Conservation (phyloP, 129 eudicot genomes). For the Centella asiatica region DNA sequence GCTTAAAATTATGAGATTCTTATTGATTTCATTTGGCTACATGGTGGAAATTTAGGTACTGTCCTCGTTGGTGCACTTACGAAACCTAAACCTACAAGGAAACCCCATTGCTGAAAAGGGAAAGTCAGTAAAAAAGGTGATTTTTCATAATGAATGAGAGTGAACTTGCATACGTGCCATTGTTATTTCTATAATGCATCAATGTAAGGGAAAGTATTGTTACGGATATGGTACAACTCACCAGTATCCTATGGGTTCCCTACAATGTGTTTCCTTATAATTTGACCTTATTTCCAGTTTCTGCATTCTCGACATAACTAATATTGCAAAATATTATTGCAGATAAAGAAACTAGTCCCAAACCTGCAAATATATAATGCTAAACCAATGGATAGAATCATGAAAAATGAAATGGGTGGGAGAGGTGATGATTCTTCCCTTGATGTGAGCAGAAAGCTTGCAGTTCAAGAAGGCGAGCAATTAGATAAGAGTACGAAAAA, state of each 20-base stretch:
- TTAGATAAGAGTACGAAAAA: constrained; percentile 5
- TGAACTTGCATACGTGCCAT: background rate
- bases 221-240: too few relatives aligned
- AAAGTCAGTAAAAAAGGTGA: constrained; percentile 54
- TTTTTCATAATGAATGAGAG: background rate
- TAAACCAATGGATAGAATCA: constrained; percentile 57
- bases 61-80: constrained; percentile 54
- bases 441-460: background rate
- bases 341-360: constrained; percentile 72
- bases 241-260: background rate
- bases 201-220: background rate
- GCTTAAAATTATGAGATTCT: background rate
- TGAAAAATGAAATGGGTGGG: constrained; percentile 27
- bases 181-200: background rate
- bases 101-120: constrained; percentile 83
- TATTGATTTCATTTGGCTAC: background rate
- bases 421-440: constrained; percentile 23
- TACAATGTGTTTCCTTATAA: background rate
- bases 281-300: background rate
- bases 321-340: constrained; percentile 12
- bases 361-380: constrained; percentile 64
- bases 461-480: background rate
- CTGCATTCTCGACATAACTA: background rate
- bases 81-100: constrained; percentile 74
- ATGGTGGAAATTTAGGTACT: constrained; percentile 45